Evolutionary conservation across 768 basidiomycete species (phyloP), one percentile per base, ranked within the genome.

Genomic region (Daedaleopsis nitida): DNA sequence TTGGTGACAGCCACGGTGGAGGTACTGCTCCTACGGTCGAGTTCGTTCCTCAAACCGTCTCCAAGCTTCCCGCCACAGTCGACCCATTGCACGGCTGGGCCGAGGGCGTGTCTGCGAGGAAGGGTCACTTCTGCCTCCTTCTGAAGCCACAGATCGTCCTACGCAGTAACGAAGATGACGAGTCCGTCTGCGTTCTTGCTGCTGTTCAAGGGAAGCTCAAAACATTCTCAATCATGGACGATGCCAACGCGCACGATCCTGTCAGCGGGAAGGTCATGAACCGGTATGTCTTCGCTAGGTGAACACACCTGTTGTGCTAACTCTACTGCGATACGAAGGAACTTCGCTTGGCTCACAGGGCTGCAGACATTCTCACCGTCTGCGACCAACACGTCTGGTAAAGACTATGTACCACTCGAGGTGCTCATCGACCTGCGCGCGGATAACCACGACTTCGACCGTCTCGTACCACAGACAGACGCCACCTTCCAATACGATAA

Each of bases 91-190:
- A 82, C 45, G 90, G 90, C 14, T 92, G 89, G 88, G 81, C 81
- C 27, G 85, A 89, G 38, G 88, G 86, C 1, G 86, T 91, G 50
- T 82, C 86, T 32, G 77, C 89, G 34, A 76, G 77, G 54, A 89
- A 89, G 66, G 85, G 86, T 44, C 85, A 94, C 69, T 89, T 91
- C 71, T 91, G 91, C 69, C 79, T 94, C n/a, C 80, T 98, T 37
- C 76, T 96, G 60, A 95, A 95, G 68, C 94, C 96, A 13, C 96
- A 98, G 70, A 84, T 98, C 54, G 86, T 94, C 11, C 76, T 97
- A 27, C 80, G 84, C 19, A 90, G 86, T 62, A 84, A 88, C 42
- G 71, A 78, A 17, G 70, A 73, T 49, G 74, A 78, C 34, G 84
- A 84, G 16, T 81, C 87, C 1, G 84, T 86, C 34, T 83, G 91